Conservation (phyloP, 2,329 filamentous ascomycete genomes). For the Hypoxylon sp. region DNA sequence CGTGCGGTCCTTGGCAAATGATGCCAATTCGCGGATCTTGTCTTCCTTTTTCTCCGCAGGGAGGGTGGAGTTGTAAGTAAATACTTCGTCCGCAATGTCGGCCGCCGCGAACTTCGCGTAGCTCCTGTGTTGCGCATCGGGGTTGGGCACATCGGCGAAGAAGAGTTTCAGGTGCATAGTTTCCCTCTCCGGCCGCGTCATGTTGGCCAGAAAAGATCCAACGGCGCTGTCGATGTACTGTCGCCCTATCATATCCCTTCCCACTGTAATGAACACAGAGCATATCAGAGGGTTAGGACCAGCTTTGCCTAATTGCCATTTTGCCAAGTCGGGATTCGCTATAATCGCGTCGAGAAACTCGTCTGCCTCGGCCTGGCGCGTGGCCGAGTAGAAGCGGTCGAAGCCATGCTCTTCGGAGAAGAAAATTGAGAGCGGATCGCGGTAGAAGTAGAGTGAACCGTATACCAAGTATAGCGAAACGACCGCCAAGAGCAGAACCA, state of each 20-base stretch:
- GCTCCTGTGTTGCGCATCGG: constrained; percentile 48
- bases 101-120: constrained; percentile 41
- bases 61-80: constrained; percentile 47
- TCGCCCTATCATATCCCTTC: constrained; percentile 47
- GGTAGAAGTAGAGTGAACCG: constrained; percentile 51
- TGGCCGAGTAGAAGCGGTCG: constrained; percentile 50
- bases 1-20: constrained; percentile 41
- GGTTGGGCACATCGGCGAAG: constrained; percentile 51
- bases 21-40: constrained; percentile 43
- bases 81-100: constrained; percentile 48
- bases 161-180: constrained; percentile 50
- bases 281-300: constrained; percentile 47
- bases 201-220: constrained; percentile 51
- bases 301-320: constrained; percentile 44
- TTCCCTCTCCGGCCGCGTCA: constrained; percentile 49
- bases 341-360: constrained; percentile 46
- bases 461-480: constrained; percentile 49
- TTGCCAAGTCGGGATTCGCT: constrained; percentile 36
- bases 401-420: constrained; percentile 52
- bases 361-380: constrained; percentile 50
- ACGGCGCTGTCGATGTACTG: constrained; percentile 53
- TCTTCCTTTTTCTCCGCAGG: constrained; percentile 36
- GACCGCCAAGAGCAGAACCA: constrained; percentile 46
- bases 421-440: constrained; percentile 53
- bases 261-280: constrained; percentile 50